phyloP scores from a whole-genome alignment of 2,329 filamentous ascomycete species.

The Fusarium phyllophilum region DNA sequence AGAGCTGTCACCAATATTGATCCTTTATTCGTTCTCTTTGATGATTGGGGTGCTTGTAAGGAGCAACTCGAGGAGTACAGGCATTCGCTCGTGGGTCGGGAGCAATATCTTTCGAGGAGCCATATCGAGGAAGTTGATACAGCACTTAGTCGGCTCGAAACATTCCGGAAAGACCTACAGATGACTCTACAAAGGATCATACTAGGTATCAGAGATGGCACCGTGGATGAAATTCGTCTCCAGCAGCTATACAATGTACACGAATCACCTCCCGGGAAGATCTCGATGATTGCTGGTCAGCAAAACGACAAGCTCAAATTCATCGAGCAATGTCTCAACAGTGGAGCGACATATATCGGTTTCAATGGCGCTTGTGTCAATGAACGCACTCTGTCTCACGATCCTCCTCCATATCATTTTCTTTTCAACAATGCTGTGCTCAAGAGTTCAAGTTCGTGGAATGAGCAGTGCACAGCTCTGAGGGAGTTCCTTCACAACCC shows the following conservation, averaged over 20 bases:
- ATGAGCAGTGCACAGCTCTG: neutral
- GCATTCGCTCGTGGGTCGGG: neutral
- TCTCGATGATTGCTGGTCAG: neutral
- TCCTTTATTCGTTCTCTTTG: conserved; percentile 13
- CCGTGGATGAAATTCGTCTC: neutral
- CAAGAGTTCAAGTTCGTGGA: conserved; percentile 3
- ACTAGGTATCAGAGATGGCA: neutral
- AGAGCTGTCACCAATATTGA: neutral
- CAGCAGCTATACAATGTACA: neutral
- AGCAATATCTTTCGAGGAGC: neutral
- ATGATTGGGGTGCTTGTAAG: neutral
- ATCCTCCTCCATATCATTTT: neutral
- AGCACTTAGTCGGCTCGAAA: neutral
- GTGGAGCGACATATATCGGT: conserved; percentile 27
- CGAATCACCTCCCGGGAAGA: neutral
- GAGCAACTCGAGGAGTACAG: conserved; percentile 3
- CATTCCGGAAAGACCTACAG: neutral
- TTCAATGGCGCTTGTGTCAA: conserved; percentile 16
- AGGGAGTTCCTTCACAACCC: neutral
- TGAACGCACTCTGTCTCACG: neutral
- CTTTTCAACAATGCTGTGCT: conserved; percentile 8
- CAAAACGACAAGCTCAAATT: conserved; percentile 28
- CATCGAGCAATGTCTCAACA: neutral
- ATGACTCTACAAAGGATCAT: neutral
- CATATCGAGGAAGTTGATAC: neutral